Evolutionary conservation across 345 rosid genomes (phyloP).

Genomic region (Eutrema japonicum): DNA sequence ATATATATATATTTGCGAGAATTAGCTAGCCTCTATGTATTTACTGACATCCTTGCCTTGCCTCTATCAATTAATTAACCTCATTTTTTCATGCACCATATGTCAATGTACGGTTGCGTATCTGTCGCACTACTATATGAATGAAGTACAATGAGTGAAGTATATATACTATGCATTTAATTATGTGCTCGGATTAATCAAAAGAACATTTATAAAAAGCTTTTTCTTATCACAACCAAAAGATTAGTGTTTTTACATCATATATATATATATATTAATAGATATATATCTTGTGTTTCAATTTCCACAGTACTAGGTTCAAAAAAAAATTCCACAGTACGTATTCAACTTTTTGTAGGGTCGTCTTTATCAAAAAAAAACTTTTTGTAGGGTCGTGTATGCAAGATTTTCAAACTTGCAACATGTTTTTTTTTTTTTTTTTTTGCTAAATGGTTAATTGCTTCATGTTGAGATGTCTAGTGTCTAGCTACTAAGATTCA

Average conservation of each 20-base stretch:
- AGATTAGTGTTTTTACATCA: background rate
- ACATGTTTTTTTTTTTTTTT: no score
- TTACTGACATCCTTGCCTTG: slow-evolving; percentile 5
- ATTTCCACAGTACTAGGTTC: background rate
- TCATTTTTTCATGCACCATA: background rate
- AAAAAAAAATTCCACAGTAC: background rate
- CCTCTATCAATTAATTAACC: background rate
- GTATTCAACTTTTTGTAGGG: background rate
- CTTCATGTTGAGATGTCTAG: background rate
- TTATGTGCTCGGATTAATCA: background rate
- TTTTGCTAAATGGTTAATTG: background rate
- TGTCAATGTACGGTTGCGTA: background rate
- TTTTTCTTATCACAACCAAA: background rate
- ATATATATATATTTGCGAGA: no score
- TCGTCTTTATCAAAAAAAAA: no score
- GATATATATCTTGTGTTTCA: background rate
- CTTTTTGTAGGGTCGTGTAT: no score
- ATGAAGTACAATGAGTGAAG: background rate
- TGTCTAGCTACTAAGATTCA: background rate
- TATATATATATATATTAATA: background rate
- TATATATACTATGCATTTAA: background rate
- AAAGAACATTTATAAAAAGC: background rate
- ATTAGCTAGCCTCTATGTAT: no score
- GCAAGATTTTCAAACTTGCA: background rate
- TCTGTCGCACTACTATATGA: background rate